These are phyloP conservation scores for Fraxinus pennsylvanica DNA, from an alignment of 257 asterid genomes.

Conservation along the genomic window DNA sequence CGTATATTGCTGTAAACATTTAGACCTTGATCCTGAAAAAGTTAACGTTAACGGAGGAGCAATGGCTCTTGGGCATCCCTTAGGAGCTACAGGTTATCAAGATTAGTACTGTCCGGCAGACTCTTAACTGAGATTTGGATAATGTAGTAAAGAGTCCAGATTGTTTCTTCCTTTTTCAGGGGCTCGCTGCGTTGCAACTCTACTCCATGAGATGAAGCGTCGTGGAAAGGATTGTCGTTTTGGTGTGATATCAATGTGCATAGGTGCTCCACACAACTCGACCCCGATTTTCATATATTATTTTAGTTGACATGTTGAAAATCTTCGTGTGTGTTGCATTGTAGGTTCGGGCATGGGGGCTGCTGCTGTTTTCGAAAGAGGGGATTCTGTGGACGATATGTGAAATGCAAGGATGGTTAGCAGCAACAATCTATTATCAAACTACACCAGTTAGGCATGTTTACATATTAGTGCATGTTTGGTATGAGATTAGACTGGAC, in stretches of 20 bases:
- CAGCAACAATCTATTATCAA: conserved; percentile 35
- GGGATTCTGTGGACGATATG: conserved; percentile 63
- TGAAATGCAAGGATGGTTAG: conserved; percentile 39
- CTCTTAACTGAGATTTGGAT: no score
- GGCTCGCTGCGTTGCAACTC: conserved; percentile 85
- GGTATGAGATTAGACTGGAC: neutral
- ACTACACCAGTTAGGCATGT: conserved; percentile 34
- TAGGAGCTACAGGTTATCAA: conserved; percentile 80
- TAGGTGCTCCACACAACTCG: conserved; percentile 45
- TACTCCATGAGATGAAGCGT: conserved; percentile 89
- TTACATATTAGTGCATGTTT: neutral
- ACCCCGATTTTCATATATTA: neutral
- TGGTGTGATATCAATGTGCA: conserved; percentile 96
- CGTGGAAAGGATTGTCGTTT: conserved; percentile 82
- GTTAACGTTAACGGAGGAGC: conserved; percentile 98
- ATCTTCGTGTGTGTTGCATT: conserved; percentile 8
- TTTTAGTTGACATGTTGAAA: neutral
- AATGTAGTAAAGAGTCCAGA: neutral
- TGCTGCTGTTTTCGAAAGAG: conserved; percentile 90
- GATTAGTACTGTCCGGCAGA: neutral
- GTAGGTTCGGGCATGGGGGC: conserved; percentile 96
- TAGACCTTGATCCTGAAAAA: conserved; percentile 69
- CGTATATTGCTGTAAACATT: conserved; percentile 76
- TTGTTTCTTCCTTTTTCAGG: conserved; percentile 40
- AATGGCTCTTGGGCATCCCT: conserved; percentile 91